Evolutionary conservation across 371 early-diverging fungal genomes (phyloP), one percentile per base, ranked within the genome.

Genomic region (Rhizopus arrhizus): DNA sequence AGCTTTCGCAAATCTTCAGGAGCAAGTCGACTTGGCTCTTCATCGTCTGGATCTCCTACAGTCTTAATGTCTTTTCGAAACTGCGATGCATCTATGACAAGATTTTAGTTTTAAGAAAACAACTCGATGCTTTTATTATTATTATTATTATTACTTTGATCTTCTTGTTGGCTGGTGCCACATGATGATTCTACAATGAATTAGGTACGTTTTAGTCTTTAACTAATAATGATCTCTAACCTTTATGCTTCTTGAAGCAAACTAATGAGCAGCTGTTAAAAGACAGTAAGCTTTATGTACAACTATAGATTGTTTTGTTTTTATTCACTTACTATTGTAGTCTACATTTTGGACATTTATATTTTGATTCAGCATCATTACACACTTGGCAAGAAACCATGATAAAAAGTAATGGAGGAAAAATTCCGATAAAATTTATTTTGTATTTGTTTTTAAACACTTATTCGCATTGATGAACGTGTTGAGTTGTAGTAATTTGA

Each of bases 401-500:
- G 10, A 22, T 56, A 45, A 45, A 45, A 45, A 22, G 46, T n/a
- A 9, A 22, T 22, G 22, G 22, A 22, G 0, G 22, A 22, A 22
- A 22, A 22, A 22, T 22, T 2, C 22, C 22, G 22, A 22, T 22
- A 22, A 22, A 22, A 22, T 22, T 22, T 38, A 7, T 54, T 11
- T 5, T 42, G 15, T 40, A 35, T 49, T 28, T 7, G 9, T 52
- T 11, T 35, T 11, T 29, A 35, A 86, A 58, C 11, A 78, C 80
- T 22, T 72, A 64, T 59, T 86, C 86, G 13, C 85, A 81, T 66
- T 78, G 70, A 11, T 65, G 70, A 6, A 86, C 71, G 45, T 77
- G 72, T 42, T 82, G 74, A 34, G 78, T 68, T 0, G 81, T 80
- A 4, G 85, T 83, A 16, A 81, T 74, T 59, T 86, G 86, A 33